A percentile compares a stretch with the other conserved stretches of the same genome.
phyloP scores from a whole-genome alignment of 2,329 filamentous ascomycete genomes.

The Colletotrichum spinosum region DNA sequence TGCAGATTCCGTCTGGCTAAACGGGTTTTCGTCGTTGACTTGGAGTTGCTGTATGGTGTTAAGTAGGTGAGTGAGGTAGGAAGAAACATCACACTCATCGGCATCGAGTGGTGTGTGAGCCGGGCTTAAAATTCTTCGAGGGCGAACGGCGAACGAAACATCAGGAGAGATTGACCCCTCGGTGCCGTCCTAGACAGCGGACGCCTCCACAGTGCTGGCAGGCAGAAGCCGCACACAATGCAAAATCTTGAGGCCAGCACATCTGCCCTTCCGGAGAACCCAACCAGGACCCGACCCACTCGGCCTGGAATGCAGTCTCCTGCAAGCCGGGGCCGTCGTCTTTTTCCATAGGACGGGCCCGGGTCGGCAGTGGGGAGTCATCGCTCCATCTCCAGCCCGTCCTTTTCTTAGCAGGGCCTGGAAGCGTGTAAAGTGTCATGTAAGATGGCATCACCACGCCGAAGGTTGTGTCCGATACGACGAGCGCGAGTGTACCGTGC shows the following conservation, averaged over 20 bases:
- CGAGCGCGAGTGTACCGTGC: background rate
- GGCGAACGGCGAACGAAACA: background rate
- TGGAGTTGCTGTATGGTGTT: background rate
- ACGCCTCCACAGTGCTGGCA: conserved; percentile 10
- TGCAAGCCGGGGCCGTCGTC: conserved; percentile 40
- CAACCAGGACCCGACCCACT: conserved; percentile 42
- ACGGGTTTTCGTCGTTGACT: conserved; percentile 3
- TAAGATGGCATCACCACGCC: conserved; percentile 36
- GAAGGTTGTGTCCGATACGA: background rate
- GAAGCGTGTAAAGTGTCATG: conserved; percentile 6
- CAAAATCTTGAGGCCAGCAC: conserved; percentile 38
- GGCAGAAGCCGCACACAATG: conserved; percentile 26
- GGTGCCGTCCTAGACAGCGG: conserved; percentile 15
- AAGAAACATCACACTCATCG: conserved; percentile 3
- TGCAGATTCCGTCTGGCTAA: background rate
- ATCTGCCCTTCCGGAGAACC: conserved; percentile 31
- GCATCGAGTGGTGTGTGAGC: conserved; percentile 9
- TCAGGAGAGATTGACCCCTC: conserved; percentile 6
- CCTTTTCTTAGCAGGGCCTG: no score
- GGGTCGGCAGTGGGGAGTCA: conserved; percentile 41
- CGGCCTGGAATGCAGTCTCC: conserved; percentile 41
- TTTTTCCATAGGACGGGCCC: conserved; percentile 41
- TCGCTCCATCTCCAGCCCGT: conserved; percentile 20
- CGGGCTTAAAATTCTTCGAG: background rate
- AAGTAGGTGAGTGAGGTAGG: background rate